Evolutionary conservation across 306 rosid genomes (phyloP).

Genomic region (Ormosia semicastrata): DNA sequence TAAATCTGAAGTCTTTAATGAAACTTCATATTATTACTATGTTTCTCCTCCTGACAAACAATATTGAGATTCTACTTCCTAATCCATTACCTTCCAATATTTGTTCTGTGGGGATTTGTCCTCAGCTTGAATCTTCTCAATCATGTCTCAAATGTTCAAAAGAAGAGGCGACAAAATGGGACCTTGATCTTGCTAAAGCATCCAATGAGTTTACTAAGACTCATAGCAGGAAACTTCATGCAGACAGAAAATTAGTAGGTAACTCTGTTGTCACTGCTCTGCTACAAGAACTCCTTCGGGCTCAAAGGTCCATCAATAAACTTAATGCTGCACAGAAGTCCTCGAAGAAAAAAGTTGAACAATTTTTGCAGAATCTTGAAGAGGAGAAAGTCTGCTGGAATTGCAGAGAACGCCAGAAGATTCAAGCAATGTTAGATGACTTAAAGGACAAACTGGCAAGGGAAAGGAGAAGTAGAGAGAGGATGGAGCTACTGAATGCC

Average conservation of each 20-base stretch:
- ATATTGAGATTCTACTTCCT: background rate
- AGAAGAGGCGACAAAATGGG: constrained; percentile 39
- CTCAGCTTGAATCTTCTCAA: constrained; percentile 32
- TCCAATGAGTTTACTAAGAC: constrained; percentile 11
- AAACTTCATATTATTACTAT: background rate
- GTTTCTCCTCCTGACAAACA: background rate
- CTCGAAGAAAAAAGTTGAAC: constrained; percentile 41
- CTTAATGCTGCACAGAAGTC: constrained; percentile 36
- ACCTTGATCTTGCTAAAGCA: constrained; percentile 2
- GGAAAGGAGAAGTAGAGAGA: constrained; percentile 47
- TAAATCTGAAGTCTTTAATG: background rate
- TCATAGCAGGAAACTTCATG: constrained; percentile 26
- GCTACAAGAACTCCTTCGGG: constrained; percentile 38
- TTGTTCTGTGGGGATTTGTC: background rate
- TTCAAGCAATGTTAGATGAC: constrained; percentile 25
- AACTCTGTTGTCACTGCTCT: constrained; percentile 25
- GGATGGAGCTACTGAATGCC: constrained; percentile 32
- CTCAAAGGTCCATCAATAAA: constrained; percentile 28
- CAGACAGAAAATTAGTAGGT: background rate
- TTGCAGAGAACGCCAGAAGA: constrained; percentile 22
- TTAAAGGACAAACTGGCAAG: constrained; percentile 29
- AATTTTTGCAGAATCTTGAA: constrained; percentile 35
- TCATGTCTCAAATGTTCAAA: constrained; percentile 15
- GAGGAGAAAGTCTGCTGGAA: constrained; percentile 35
- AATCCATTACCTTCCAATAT: background rate